Evolutionary conservation across 2,329 filamentous ascomycete genomes (phyloP), one percentile per base, ranked within the genome.

Genomic region (Exserohilum rostratum): DNA sequence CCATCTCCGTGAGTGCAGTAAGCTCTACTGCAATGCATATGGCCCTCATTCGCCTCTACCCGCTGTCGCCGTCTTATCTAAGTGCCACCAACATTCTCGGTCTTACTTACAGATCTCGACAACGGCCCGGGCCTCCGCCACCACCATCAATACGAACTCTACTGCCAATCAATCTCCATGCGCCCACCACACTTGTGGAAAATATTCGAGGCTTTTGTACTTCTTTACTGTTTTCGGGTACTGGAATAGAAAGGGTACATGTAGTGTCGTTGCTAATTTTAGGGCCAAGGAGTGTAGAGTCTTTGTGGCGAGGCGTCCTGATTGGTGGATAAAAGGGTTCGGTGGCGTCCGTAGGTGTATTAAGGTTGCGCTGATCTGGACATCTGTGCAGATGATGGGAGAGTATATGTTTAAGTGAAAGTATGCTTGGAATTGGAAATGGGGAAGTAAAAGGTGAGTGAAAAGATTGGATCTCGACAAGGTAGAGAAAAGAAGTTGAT

Each of bases 291-390:
- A 22, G 45, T 18, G 33, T 38, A 35, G 30, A 17, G 30, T 30
- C 3, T 20, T 22, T 9, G 30, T 6, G 17, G 25, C 22, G 17
- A 37, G 18, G 34, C 25, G 15, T 27, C n/a, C 46, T 39, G 39
- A 55, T 55, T 55, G 52, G 52, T 51, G 52, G 47, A 55, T 49
- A 31, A 55, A 55, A 39, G 15, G 18, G 6, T 4, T 6, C 17
- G 35, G 52, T 55, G 47, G 52, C 52, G 42, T 22, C 30, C 15
- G 12, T 1, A 10, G 10, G n/a, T 18, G 30, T 25, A 30, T 15
- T 43, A 22, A 25, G 31, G 9, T 18, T 20, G 39, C 35, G 29
- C 40, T 46, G 11, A 42, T 46, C 40, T 46, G 7, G 34, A 6
- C 15, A 22, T 15, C 15, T 13, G 15, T 39, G 35, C 25, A 38